These are phyloP conservation scores for Calonectria pauciramosa DNA, from an alignment of 2,329 filamentous ascomycete species.

Conservation along the genomic window DNA sequence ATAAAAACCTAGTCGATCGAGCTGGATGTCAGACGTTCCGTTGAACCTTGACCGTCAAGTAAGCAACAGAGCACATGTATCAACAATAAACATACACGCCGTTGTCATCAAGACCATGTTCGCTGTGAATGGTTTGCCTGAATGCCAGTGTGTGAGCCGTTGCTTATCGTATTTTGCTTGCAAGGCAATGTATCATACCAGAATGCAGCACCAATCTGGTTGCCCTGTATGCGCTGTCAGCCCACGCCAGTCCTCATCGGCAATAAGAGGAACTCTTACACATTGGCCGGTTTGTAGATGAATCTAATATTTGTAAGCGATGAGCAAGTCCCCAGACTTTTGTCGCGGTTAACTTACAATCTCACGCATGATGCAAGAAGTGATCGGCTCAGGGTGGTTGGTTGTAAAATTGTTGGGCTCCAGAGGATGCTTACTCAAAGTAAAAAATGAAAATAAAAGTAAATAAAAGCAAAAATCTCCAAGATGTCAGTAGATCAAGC, in stretches of 20 bases:
- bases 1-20: constrained; percentile 99
- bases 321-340: neutral
- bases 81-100: constrained; percentile 70
- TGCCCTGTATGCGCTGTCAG: constrained; percentile 78
- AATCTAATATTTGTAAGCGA: constrained; percentile 72
- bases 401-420: neutral
- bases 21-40: constrained; percentile 97
- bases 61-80: neutral
- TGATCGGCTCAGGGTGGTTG: neutral
- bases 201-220: constrained; percentile 99
- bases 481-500: too few species aligned
- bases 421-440: neutral
- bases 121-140: constrained; percentile 83
- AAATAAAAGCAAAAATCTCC: too few species aligned
- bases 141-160: neutral
- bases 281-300: constrained; percentile 99
- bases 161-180: too few species aligned
- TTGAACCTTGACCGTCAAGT: constrained; percentile 72
- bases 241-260: neutral
- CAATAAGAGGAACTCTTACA: constrained; percentile 65
- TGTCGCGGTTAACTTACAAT: constrained; percentile 67
- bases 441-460: neutral
- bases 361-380: constrained; percentile 55
- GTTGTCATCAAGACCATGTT: constrained; percentile 97
- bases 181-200: constrained; percentile 60